Conservation (phyloP, 2,329 filamentous ascomycete genomes). For the Amauroascus niger region DNA sequence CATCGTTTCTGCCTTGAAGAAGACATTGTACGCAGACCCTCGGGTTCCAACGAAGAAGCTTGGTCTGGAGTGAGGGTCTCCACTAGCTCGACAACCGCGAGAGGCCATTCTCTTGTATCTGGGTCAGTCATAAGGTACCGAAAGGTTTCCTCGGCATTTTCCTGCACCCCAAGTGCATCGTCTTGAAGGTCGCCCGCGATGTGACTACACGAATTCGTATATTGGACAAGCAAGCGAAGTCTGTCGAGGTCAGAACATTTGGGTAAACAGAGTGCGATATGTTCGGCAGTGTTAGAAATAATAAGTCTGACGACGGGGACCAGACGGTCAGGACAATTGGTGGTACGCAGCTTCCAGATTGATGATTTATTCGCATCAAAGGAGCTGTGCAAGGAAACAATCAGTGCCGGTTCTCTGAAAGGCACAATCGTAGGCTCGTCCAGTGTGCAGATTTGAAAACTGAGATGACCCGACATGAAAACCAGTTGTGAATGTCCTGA, state of each 20-base stretch:
- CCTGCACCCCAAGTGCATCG: constrained; percentile 32
- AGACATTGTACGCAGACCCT: constrained; percentile 19
- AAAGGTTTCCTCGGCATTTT: constrained; percentile 33
- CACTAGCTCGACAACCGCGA: constrained; percentile 32
- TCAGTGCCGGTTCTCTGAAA: constrained; percentile 30
- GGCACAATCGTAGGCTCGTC: constrained; percentile 26
- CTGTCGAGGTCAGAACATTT: constrained; percentile 27
- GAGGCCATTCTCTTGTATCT: constrained; percentile 30
- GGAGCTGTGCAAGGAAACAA: constrained; percentile 38
- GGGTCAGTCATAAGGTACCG: constrained; percentile 29
- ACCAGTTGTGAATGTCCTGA: constrained; percentile 19
- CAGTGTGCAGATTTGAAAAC: constrained; percentile 29
- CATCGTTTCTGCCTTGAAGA: constrained; percentile 23
- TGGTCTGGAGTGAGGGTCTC: constrained; percentile 21
- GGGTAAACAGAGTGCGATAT: constrained; percentile 38
- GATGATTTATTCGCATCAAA: constrained; percentile 33
- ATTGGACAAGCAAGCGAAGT: constrained; percentile 29
- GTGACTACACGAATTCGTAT: constrained; percentile 27
- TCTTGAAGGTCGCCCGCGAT: constrained; percentile 36
- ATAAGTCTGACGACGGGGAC: constrained; percentile 38
- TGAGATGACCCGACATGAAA: constrained; percentile 29
- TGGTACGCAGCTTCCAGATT: constrained; percentile 8
- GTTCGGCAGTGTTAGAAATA: constrained; percentile 39
- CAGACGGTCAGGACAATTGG: constrained; percentile 24
- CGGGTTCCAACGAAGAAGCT: constrained; percentile 6